These are phyloP conservation scores for Apiotrichum montevideense DNA, from an alignment of 1,284 basidiomycete genomes.

Conservation along the genomic window DNA sequence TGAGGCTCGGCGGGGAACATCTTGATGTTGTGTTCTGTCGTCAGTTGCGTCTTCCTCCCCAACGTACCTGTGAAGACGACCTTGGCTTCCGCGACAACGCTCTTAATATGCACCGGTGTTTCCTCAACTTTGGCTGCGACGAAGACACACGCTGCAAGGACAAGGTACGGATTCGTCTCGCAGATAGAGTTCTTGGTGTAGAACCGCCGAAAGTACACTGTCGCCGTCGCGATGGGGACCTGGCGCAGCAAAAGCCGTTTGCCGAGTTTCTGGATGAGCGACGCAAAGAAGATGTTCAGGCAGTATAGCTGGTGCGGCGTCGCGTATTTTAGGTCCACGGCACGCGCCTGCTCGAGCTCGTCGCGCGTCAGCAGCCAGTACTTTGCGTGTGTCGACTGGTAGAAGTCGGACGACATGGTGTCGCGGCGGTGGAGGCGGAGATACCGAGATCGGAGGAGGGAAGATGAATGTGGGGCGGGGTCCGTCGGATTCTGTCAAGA, in stretches of 20 bases:
- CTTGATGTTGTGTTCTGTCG: constrained; percentile 60
- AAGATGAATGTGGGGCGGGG: too few species aligned
- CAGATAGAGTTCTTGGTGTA: constrained; percentile 90
- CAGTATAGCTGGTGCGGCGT: constrained; percentile 69
- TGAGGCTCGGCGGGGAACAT: constrained; percentile 75
- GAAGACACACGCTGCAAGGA: constrained; percentile 88
- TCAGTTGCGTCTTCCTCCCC: constrained; percentile 4
- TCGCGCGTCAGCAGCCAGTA: constrained; percentile 80
- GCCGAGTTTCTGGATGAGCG: constrained; percentile 76
- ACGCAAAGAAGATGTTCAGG: constrained; percentile 76
- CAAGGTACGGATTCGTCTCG: constrained; percentile 88
- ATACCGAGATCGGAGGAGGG: too few species aligned
- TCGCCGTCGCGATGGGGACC: constrained; percentile 84
- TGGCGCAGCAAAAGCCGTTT: constrained; percentile 79
- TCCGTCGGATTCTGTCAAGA: too few species aligned
- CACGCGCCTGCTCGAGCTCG: constrained; percentile 63
- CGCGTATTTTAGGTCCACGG: constrained; percentile 68
- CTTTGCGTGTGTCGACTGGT: constrained; percentile 37
- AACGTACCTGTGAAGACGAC: constrained; percentile 67
- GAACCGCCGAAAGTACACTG: constrained; percentile 88
- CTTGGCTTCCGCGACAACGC: constrained; percentile 73
- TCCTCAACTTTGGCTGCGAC: constrained; percentile 96
- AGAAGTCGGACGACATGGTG: constrained; percentile 43
- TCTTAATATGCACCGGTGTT: constrained; percentile 89
- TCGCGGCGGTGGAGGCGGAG: background rate